Base-by-base conservation (phyloP, 352 stramenopile genomes). In the Pythium myriotylum region DNA sequence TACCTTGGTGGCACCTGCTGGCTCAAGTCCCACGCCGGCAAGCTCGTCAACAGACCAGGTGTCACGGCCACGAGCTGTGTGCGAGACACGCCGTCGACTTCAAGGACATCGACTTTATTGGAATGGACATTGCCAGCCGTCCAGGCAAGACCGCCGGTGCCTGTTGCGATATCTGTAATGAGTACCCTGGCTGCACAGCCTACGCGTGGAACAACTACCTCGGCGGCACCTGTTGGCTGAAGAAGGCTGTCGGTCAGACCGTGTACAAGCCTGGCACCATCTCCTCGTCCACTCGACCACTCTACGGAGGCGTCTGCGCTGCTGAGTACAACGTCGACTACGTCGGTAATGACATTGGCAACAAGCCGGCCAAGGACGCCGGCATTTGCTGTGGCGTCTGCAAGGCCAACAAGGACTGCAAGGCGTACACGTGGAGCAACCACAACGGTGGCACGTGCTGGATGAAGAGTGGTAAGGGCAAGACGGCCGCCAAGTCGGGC, bases 361-460 rank as follows among this genome's bases (percentile, higher is more conserved):
- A 48, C 39, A 19, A 8, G 52, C 26, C 26, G 6, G 39, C 29
- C 35, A 24, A 27, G n/a, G 27, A 51, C n/a, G 26, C 26, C 52
- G 42, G 33, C 20, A 4, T 33, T 7, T 59, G 52, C 27, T 59
- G 52, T n/a, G 52, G 24, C 7, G 3, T 54, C 19, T 54, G 47
- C 47, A 54, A 50, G 43, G 37, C 37, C 5, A 43, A 17, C 37
- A 43, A 17, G 13, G 13, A 20, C 49, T 57, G 50, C 35, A 10
- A 24, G 2, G 48, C 57, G 16, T 65, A 51, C 49, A 47, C 74
- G 0, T 88, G 78, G 79, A 81, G 47, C 22, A 70, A 74, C 55
- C 68, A 70, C 64, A 79, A 79, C 33, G 60, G 68, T 16, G 78
- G 78, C 13, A 85, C 72, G 13, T 85, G 77, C 53, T 87, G 68